A percentile compares a stretch with the other conserved stretches of the same genome.
phyloP scores from a whole-genome alignment of 441 rosid species.

The Manihot esculenta region DNA sequence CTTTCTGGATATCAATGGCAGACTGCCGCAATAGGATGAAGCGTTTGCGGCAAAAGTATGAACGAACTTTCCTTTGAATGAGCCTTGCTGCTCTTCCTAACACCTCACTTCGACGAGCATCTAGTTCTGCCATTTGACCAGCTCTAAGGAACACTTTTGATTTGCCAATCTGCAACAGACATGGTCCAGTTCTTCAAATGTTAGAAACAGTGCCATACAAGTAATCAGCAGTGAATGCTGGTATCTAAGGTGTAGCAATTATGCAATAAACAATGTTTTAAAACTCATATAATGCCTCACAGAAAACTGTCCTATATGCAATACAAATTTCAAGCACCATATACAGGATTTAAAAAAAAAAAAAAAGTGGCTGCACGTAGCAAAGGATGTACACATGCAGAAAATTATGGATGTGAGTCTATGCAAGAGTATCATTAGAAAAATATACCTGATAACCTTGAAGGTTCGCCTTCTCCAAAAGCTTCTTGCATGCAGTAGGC shows the following conservation, averaged over 20 bases:
- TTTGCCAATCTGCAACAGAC: conserved; percentile 68
- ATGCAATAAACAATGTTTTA: conserved; percentile 5
- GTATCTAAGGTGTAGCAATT: conserved; percentile 1
- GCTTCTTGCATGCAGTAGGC: conserved; percentile 67
- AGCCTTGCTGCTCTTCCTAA: conserved; percentile 73
- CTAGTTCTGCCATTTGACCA: conserved; percentile 99
- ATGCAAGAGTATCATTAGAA: neutral
- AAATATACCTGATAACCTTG: conserved; percentile 81
- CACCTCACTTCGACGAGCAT: conserved; percentile 69
- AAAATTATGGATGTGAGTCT: conserved; percentile 3
- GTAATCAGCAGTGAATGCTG: neutral
- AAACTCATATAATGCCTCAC: conserved; percentile 8
- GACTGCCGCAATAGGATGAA: conserved; percentile 53
- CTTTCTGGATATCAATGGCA: conserved; percentile 62
- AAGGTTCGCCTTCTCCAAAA: conserved; percentile 72
- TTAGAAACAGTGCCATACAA: neutral
- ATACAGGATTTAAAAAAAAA: conserved; percentile 17
- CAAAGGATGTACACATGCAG: conserved; percentile 6
- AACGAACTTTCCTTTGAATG: conserved; percentile 68
- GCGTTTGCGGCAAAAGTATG: conserved; percentile 51
- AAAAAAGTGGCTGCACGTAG: neutral
- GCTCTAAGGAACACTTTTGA: conserved; percentile 96
- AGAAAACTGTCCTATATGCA: neutral
- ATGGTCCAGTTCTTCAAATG: conserved; percentile 19
- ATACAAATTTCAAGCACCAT: conserved; percentile 1